These are phyloP conservation scores for Magnaporthiopsis rhizophila DNA, from an alignment of 2,329 filamentous ascomycete genomes.

Conservation along the genomic window DNA sequence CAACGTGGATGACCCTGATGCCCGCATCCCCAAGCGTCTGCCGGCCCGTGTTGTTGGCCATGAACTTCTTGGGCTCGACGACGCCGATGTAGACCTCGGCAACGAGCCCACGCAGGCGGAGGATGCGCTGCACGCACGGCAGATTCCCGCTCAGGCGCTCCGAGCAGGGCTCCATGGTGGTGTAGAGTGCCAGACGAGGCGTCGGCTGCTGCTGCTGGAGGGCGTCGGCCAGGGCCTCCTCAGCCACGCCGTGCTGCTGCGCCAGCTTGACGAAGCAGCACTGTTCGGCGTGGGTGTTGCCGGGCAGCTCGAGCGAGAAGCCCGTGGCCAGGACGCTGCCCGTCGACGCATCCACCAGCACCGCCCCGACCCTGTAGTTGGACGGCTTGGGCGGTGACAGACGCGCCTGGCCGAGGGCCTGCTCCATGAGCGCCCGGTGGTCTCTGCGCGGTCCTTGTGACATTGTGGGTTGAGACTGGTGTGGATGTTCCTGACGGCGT, in stretches of 20 bases:
- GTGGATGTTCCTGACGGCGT: background rate
- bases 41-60: constrained; percentile 71
- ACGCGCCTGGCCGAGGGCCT: constrained; percentile 67
- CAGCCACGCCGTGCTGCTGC: constrained; percentile 35
- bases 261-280: constrained; percentile 75
- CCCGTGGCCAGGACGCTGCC: constrained; percentile 66
- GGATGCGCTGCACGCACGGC: constrained; percentile 72
- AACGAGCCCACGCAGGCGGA: constrained; percentile 54
- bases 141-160: constrained; percentile 65
- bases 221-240: constrained; percentile 44
- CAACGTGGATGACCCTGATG: constrained; percentile 63
- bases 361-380: constrained; percentile 90
- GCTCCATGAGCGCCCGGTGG: constrained; percentile 50
- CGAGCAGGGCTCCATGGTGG: constrained; percentile 84
- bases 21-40: constrained; percentile 62
- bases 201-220: constrained; percentile 27
- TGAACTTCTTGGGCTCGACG: constrained; percentile 83
- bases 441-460: constrained; percentile 26
- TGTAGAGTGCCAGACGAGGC: constrained; percentile 62
- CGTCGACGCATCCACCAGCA: constrained; percentile 57
- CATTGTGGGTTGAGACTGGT: constrained; percentile 3
- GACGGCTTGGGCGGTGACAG: constrained; percentile 79
- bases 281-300: constrained; percentile 96
- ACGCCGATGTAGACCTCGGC: constrained; percentile 80
- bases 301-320: constrained; percentile 82